Conservation (phyloP, 352 stramenopile species). For the Phytophthora europaea region DNA sequence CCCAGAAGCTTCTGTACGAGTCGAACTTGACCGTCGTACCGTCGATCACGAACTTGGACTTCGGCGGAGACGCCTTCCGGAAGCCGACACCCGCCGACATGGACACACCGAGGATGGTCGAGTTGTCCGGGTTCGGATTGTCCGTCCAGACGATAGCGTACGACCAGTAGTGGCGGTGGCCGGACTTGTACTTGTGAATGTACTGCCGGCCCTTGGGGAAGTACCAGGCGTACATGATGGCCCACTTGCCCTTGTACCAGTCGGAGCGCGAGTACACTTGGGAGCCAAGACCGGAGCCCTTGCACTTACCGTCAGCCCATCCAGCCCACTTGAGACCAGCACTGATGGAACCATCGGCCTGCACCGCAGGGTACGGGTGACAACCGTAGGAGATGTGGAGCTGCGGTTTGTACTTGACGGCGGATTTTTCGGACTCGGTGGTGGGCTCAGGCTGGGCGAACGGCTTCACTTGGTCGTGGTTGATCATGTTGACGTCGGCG, state of each 20-base stretch:
- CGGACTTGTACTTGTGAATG: background rate
- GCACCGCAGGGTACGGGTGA: slow-evolving; percentile 24
- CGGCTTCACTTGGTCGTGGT: slow-evolving; percentile 25
- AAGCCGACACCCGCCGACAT: slow-evolving; percentile 9
- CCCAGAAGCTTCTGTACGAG: slow-evolving; percentile 6
- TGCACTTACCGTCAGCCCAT: slow-evolving; percentile 21
- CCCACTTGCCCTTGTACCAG: slow-evolving; percentile 20
- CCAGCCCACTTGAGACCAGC: slow-evolving; percentile 9
- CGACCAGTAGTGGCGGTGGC: slow-evolving; percentile 14
- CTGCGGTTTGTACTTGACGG: slow-evolving; percentile 25
- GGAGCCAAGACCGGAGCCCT: slow-evolving; percentile 30
- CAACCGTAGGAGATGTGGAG: slow-evolving; percentile 20
- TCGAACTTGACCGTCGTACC: slow-evolving; percentile 18
- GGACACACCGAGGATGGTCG: slow-evolving; percentile 28
- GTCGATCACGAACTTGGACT: slow-evolving; percentile 26
- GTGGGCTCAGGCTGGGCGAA: slow-evolving; percentile 20
- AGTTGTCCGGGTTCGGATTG: slow-evolving; percentile 7
- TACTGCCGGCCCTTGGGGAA: slow-evolving; percentile 42
- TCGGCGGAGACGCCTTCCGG: slow-evolving; percentile 7
- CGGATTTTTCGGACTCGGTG: slow-evolving; percentile 19
- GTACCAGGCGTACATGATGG: slow-evolving; percentile 39
- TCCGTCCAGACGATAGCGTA: slow-evolving; percentile 22
- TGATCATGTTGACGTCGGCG: slow-evolving; percentile 29
- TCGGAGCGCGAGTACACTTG: slow-evolving; percentile 28
- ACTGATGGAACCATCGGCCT: slow-evolving; percentile 6